Percentiles rank a stretch among this genome's conserved stretches.
These are phyloP conservation scores for Brassica balearica DNA, from an alignment of 441 rosid genomes.

Conservation along the genomic window DNA sequence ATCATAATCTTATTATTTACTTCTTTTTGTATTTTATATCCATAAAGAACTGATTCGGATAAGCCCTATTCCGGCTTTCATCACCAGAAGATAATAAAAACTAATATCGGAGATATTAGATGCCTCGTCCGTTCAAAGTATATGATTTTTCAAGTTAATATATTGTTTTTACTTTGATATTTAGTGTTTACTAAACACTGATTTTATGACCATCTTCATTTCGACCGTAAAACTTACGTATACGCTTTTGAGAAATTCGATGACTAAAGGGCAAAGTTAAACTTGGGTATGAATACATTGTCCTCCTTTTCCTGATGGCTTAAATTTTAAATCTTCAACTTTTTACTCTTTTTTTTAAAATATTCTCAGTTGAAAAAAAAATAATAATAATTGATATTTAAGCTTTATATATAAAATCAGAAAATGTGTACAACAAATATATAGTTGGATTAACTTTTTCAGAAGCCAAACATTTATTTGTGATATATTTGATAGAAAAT, in stretches of 20 bases:
- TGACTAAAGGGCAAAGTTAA: slow-evolving; percentile 8
- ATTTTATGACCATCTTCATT: background rate
- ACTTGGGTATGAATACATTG: slow-evolving; percentile 1
- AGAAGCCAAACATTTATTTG: background rate
- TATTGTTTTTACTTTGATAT: background rate
- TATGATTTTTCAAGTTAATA: background rate
- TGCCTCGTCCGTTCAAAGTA: background rate
- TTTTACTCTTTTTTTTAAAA: background rate
- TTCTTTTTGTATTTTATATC: slow-evolving; percentile 20
- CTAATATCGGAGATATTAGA: background rate
- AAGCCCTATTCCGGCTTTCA: slow-evolving; percentile 36
- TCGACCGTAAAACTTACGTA: background rate
- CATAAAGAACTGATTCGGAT: slow-evolving; percentile 29
- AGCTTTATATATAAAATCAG: background rate
- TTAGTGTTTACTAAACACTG: background rate
- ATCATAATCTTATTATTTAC: slow-evolving; percentile 28
- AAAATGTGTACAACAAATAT: background rate
- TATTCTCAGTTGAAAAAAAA: too few relatives aligned
- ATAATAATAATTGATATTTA: background rate
- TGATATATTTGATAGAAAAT: background rate
- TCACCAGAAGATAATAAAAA: slow-evolving; percentile 25
- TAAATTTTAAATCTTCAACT: background rate
- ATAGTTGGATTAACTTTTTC: background rate
- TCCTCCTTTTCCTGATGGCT: background rate
- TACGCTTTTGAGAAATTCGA: slow-evolving; percentile 17